phyloP scores from a whole-genome alignment of 306 rosid genomes.

The Astragalus glycyphyllos region DNA sequence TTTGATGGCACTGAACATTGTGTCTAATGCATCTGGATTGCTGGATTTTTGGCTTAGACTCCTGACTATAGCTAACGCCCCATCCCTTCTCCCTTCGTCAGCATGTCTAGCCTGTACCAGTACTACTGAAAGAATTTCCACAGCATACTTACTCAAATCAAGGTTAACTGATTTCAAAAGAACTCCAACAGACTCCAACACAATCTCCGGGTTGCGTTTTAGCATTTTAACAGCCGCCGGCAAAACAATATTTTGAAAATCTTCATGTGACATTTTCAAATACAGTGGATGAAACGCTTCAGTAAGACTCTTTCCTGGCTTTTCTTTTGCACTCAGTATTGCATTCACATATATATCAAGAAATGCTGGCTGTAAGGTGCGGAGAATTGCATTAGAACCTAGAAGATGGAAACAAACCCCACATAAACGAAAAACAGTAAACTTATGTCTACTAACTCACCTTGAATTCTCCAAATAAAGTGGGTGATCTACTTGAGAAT shows the following conservation, averaged over 20 bases:
- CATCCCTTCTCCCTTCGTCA: slow-evolving; percentile 83
- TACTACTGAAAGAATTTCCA: slow-evolving; percentile 78
- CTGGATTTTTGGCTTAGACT: slow-evolving; percentile 86
- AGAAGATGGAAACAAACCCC: slow-evolving; percentile 27
- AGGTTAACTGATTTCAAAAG: slow-evolving; percentile 80
- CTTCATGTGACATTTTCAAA: slow-evolving; percentile 73
- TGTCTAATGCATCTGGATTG: slow-evolving; percentile 80
- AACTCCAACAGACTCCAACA: slow-evolving; percentile 84
- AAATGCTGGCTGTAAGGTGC: slow-evolving; percentile 68
- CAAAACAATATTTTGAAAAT: slow-evolving; percentile 73
- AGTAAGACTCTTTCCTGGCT: slow-evolving; percentile 72
- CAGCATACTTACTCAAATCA: slow-evolving; percentile 93
- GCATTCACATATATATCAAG: slow-evolving; percentile 87
- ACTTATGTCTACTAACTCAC: slow-evolving; percentile 52
- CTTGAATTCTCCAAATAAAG: slow-evolving; percentile 71
- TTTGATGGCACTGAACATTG: slow-evolving; percentile 80
- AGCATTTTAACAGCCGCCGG: slow-evolving; percentile 94
- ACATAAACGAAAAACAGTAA: neutral
- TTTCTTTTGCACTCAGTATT: slow-evolving; percentile 78
- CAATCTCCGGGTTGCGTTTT: slow-evolving; percentile 97
- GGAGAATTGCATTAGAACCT: slow-evolving; percentile 37
- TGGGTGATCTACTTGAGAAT: slow-evolving; percentile 60
- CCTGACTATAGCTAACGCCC: slow-evolving; percentile 70
- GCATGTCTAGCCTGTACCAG: slow-evolving; percentile 87
- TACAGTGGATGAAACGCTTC: slow-evolving; percentile 89